Percentiles rank a stretch among this genome's conserved stretches.
Conservation (phyloP, 768 basidiomycete species). For the Mycena chlorophos region DNA sequence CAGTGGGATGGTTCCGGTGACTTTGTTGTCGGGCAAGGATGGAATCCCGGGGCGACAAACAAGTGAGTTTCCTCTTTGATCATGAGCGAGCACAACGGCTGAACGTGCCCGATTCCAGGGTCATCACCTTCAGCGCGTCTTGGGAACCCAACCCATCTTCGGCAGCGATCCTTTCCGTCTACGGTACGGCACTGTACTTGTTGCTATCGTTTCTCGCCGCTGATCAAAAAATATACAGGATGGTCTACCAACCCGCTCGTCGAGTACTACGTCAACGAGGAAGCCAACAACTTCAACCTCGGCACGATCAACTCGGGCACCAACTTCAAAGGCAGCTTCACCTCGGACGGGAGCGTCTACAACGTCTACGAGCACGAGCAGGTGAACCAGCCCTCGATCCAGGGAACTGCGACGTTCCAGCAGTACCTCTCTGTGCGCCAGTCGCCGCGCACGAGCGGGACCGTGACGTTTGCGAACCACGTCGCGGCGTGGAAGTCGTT, state of each 20-base stretch:
- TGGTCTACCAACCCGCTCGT: slow-evolving; percentile 23
- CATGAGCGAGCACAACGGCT: not conserved
- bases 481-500: slow-evolving; percentile 29
- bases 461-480: slow-evolving; percentile 23
- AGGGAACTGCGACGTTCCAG: slow-evolving; percentile 31
- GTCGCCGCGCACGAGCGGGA: slow-evolving; percentile 8
- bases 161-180: slow-evolving; percentile 18
- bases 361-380: slow-evolving; percentile 27
- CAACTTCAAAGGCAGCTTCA: slow-evolving; percentile 28
- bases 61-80: slow-evolving; percentile 3
- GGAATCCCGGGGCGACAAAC: slow-evolving; percentile 12
- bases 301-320: slow-evolving; percentile 28
- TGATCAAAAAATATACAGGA: slow-evolving; percentile 1
- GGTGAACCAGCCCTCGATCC: slow-evolving; percentile 33
- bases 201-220: not conserved
- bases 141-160: slow-evolving; percentile 17
- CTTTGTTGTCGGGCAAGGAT: slow-evolving; percentile 20
- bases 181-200: slow-evolving; percentile 5
- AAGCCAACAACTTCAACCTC: slow-evolving; percentile 18
- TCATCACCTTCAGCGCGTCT: slow-evolving; percentile 10
- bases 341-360: slow-evolving; percentile 30
- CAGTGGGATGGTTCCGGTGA: slow-evolving; percentile 18
- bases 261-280: slow-evolving; percentile 34
- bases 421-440: slow-evolving; percentile 31
- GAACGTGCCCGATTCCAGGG: slow-evolving; percentile 1